Conservation (phyloP, 495 filamentous ascomycete genomes). For the Neurospora tetrasperma region DNA sequence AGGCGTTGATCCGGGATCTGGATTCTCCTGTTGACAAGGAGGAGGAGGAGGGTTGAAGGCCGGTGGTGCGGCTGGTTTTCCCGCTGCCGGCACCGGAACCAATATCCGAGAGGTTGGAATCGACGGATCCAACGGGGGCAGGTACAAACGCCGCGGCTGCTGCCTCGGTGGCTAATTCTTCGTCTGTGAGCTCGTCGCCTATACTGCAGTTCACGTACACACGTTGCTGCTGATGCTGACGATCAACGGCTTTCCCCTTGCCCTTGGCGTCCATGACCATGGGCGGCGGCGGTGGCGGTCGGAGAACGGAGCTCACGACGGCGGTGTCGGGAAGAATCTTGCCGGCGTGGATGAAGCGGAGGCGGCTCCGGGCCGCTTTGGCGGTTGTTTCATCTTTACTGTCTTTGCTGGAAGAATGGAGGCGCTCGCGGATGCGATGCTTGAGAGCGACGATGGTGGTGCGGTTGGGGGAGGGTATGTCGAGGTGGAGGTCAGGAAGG, state of each 20-base stretch:
- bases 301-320: conserved; percentile 55
- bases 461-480: conserved; percentile 52
- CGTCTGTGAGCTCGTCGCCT: conserved; percentile 55
- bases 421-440: conserved; percentile 64
- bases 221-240: conserved; percentile 13
- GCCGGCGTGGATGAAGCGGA: conserved; percentile 82
- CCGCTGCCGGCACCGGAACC: background rate
- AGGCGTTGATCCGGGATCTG: background rate
- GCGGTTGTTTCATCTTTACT: conserved; percentile 29
- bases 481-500: conserved; percentile 71
- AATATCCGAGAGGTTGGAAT: background rate
- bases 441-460: conserved; percentile 71
- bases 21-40: background rate
- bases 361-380: conserved; percentile 40
- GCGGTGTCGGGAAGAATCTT: conserved; percentile 66
- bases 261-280: conserved; percentile 26
- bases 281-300: conserved; percentile 46
- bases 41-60: conserved; percentile 5
- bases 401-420: conserved; percentile 27
- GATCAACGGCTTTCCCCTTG: conserved; percentile 17
- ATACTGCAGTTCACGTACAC: conserved; percentile 89
- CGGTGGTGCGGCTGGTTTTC: conserved; percentile 1
- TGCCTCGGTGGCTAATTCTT: conserved; percentile 63
- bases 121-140: conserved; percentile 5
- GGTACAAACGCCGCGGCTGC: conserved; percentile 32